Percentiles rank a stretch among this genome's conserved stretches.
Conservation (phyloP, 179 eudicot species). For the Patellifolia procumbens region DNA sequence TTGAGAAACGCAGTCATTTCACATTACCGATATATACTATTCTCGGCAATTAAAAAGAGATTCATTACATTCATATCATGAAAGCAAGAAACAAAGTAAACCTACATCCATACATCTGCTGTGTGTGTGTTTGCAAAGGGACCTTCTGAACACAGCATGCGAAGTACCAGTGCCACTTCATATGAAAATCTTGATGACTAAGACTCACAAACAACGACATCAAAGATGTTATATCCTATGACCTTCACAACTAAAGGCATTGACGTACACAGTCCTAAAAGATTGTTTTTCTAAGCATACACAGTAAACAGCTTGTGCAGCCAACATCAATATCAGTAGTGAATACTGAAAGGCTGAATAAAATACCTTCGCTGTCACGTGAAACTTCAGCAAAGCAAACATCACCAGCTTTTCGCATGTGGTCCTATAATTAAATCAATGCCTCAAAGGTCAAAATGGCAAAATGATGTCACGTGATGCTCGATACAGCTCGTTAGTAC, state of each 20-base stretch:
- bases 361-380: constrained; percentile 83
- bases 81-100: neutral
- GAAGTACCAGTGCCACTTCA: neutral
- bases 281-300: neutral
- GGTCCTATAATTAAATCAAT: constrained; percentile 61
- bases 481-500: constrained; percentile 8
- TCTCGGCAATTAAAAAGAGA: neutral
- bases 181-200: neutral
- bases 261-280: too few species aligned
- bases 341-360: constrained; percentile 4
- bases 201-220: neutral
- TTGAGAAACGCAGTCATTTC: neutral
- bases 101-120: neutral
- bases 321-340: neutral
- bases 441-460: neutral
- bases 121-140: neutral
- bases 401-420: constrained; percentile 99
- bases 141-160: neutral
- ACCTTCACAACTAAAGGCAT: too few species aligned
- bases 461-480: neutral
- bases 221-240: neutral
- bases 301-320: neutral
- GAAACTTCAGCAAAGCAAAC: constrained; percentile 97
- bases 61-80: neutral
- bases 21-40: neutral